phyloP scores from a whole-genome alignment of 2,329 filamentous ascomycete species.

The Hirsutella thompsonii region DNA sequence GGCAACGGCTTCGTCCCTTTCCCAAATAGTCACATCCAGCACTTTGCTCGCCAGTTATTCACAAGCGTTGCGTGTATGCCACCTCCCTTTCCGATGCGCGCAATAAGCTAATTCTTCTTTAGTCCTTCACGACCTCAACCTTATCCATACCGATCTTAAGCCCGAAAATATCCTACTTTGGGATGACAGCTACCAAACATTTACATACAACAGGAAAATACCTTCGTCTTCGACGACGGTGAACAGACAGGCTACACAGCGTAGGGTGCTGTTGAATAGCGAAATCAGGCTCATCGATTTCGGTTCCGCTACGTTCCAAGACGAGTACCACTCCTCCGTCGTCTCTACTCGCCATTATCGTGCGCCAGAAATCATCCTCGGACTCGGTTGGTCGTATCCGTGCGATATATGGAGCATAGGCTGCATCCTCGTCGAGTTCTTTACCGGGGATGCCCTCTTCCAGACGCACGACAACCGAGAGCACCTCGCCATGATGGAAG shows the following conservation, averaged over 20 bases:
- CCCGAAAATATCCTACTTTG: slow-evolving; percentile 59
- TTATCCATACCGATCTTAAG: slow-evolving; percentile 81
- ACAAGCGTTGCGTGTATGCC: slow-evolving; percentile 94
- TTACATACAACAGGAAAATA: slow-evolving; percentile 58
- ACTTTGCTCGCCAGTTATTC: slow-evolving; percentile 86
- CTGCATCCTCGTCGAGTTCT: slow-evolving; percentile 61
- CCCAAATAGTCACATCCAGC: slow-evolving; percentile 96
- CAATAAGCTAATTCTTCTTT: neutral
- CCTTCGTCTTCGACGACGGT: slow-evolving; percentile 51
- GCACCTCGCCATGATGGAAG: slow-evolving; percentile 66
- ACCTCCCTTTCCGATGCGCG: neutral
- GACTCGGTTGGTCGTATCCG: slow-evolving; percentile 57
- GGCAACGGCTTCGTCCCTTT: slow-evolving; percentile 92
- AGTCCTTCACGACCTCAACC: slow-evolving; percentile 93
- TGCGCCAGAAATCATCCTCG: slow-evolving; percentile 58
- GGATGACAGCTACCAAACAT: slow-evolving; percentile 53
- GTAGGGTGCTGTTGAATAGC: slow-evolving; percentile 52
- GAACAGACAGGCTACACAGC: slow-evolving; percentile 47
- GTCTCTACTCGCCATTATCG: slow-evolving; percentile 59
- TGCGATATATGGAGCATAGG: slow-evolving; percentile 67
- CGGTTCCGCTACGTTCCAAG: slow-evolving; percentile 59
- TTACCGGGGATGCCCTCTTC: slow-evolving; percentile 57
- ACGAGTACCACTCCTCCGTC: slow-evolving; percentile 60
- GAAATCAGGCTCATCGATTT: slow-evolving; percentile 62
- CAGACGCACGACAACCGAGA: slow-evolving; percentile 63